Conservation (phyloP, 176 grass and related monocot species). For the Aegilops sharonensis region DNA sequence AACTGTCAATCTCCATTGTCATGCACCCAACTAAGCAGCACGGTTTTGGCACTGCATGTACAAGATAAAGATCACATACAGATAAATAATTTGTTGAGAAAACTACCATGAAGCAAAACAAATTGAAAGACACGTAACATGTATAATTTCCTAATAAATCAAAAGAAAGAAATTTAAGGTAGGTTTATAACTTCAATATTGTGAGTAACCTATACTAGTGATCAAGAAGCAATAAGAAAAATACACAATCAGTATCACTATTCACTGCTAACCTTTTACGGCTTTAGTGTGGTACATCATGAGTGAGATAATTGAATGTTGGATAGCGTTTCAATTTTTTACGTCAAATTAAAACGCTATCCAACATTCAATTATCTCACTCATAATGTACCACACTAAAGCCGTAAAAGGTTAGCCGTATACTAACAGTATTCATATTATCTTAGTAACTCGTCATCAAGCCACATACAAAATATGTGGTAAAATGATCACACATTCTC, state of each 20-base stretch:
- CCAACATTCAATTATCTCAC: background rate
- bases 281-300: background rate
- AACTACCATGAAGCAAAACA: background rate
- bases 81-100: background rate
- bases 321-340: background rate
- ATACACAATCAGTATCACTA: background rate
- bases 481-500: background rate
- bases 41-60: conserved; percentile 9
- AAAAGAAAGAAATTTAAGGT: conserved; percentile 6
- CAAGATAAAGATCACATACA: background rate
- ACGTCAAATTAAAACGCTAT: background rate
- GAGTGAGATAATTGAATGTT: background rate
- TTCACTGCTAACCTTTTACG: background rate
- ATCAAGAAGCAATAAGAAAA: conserved; percentile 6
- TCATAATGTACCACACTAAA: background rate
- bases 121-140: conserved; percentile 25
- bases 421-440: background rate
- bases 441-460: background rate
- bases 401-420: background rate
- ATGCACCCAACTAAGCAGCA: conserved; percentile 23
- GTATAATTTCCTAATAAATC: background rate
- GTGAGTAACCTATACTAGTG: background rate
- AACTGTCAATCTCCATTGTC: conserved; percentile 69
- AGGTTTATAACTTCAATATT: background rate
- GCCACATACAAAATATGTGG: background rate